These are phyloP conservation scores for Mortierella sp. DNA, from an alignment of 371 early-diverging fungal genomes.

Conservation along the genomic window DNA sequence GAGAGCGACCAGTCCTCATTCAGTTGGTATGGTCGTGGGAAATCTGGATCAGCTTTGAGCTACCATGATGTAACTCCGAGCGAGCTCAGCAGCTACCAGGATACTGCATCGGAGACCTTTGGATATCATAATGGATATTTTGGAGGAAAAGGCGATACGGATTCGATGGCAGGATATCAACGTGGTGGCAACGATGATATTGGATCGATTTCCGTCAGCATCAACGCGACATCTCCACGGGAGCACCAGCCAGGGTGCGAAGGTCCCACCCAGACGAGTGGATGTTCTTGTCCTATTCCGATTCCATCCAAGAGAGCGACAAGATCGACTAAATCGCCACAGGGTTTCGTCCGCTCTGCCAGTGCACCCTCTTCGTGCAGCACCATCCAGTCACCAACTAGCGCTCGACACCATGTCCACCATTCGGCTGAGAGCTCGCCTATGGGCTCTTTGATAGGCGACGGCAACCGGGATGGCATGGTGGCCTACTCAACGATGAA, in stretches of 20 bases:
- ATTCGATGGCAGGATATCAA: not conserved
- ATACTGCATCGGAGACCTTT: conserved; percentile 13
- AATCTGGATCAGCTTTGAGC: conserved; percentile 37
- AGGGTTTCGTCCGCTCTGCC: not conserved
- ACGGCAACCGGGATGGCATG: not conserved
- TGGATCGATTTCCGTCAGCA: conserved; percentile 2
- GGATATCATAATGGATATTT: not conserved
- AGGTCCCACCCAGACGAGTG: not conserved
- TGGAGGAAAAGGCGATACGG: not conserved
- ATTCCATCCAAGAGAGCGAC: not conserved
- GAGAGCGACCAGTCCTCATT: conserved; percentile 33
- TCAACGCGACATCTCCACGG: not conserved
- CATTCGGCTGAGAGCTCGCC: conserved; percentile 10
- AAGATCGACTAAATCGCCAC: not conserved
- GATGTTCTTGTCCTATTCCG: not conserved
- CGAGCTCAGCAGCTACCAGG: conserved; percentile 29
- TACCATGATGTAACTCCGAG: conserved; percentile 44
- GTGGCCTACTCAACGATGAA: not conserved
- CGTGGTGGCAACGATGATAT: not conserved
- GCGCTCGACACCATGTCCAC: not conserved
- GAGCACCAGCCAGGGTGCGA: conserved; percentile 2
- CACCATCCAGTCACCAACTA: not conserved
- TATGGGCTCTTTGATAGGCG: not conserved
- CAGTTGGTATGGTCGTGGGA: conserved; percentile 51
- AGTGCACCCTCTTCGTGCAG: conserved; percentile 1